Percentiles rank a stretch among this genome's conserved stretches.
Evolutionary conservation across 257 asterid genomes (phyloP).

Genomic region (Haberlea rhodopensis): DNA sequence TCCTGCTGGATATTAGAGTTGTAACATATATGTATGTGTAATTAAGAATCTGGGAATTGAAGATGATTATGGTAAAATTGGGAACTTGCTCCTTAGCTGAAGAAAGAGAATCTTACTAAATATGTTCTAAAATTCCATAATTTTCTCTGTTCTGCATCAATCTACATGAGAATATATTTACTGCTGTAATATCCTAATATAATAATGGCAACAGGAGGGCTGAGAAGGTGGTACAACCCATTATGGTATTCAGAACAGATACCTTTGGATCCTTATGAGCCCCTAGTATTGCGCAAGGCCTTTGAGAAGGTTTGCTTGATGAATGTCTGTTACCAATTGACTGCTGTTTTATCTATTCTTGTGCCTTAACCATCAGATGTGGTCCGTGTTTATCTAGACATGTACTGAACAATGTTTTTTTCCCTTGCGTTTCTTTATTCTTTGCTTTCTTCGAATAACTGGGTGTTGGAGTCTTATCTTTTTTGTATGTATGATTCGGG

Average conservation of each 20-base stretch:
- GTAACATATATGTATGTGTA: constrained; percentile 2
- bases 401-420: too few relatives aligned
- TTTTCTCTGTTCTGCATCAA: constrained; percentile 19
- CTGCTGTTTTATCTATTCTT: constrained; percentile 12
- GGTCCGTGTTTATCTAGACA: background rate
- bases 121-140: constrained; percentile 2
- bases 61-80: constrained; percentile 9
- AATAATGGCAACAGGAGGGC: constrained; percentile 55
- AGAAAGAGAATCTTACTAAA: constrained; percentile 11
- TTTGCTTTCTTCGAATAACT: background rate
- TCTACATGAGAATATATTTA: constrained; percentile 19
- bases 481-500: constrained; percentile 8
- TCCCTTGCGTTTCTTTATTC: background rate
- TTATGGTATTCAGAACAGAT: constrained; percentile 74
- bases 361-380: constrained; percentile 15
- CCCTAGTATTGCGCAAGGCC: constrained; percentile 70
- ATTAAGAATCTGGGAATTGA: constrained; percentile 1
- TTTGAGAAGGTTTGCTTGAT: constrained; percentile 80
- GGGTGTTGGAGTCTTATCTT: background rate
- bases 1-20: constrained; percentile 4
- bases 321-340: constrained; percentile 14
- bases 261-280: constrained; percentile 76
- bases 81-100: constrained; percentile 9
- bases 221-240: constrained; percentile 96
- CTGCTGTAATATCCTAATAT: constrained; percentile 15